A percentile compares a stretch with the other conserved stretches of the same genome.
Evolutionary conservation across 208 protist species (phyloP).

Genomic region (Leishmania martiniquensis): DNA sequence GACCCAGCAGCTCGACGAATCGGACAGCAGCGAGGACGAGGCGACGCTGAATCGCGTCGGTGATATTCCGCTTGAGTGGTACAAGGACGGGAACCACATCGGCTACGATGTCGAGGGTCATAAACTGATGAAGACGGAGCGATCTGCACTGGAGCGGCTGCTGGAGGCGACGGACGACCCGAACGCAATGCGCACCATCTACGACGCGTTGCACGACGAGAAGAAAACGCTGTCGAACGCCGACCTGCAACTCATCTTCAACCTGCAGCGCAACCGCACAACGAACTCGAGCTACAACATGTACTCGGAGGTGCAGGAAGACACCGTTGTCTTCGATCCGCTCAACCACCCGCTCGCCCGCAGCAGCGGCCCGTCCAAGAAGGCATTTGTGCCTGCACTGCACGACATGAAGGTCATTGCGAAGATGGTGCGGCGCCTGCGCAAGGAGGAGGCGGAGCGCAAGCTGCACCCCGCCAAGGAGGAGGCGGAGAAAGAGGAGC

Average conservation of each 20-base stretch:
- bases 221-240: conserved; percentile 90
- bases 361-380: conserved; percentile 82
- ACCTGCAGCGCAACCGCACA: conserved; percentile 92
- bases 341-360: conserved; percentile 93
- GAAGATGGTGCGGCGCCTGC: conserved; percentile 89
- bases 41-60: conserved; percentile 91
- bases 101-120: conserved; percentile 94
- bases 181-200: conserved; percentile 91
- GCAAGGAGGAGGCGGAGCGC: conserved; percentile 52
- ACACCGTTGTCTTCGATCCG: conserved; percentile 89
- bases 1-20: conserved; percentile 80
- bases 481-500: conserved; percentile 39
- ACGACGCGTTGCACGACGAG: conserved; percentile 91
- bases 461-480: conserved; percentile 29
- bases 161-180: conserved; percentile 93
- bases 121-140: conserved; percentile 89
- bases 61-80: conserved; percentile 95
- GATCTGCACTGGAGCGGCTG: conserved; percentile 88
- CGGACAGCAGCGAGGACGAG: conserved; percentile 92
- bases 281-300: conserved; percentile 89
- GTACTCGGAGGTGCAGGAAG: conserved; percentile 84
- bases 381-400: conserved; percentile 79
- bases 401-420: conserved; percentile 93
- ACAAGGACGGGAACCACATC: conserved; percentile 93
- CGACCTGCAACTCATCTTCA: conserved; percentile 93